Percentiles rank a stretch among this genome's conserved stretches.
These are phyloP conservation scores for Apostasia ramifera DNA, from an alignment of 106 monocot species.

Conservation along the genomic window DNA sequence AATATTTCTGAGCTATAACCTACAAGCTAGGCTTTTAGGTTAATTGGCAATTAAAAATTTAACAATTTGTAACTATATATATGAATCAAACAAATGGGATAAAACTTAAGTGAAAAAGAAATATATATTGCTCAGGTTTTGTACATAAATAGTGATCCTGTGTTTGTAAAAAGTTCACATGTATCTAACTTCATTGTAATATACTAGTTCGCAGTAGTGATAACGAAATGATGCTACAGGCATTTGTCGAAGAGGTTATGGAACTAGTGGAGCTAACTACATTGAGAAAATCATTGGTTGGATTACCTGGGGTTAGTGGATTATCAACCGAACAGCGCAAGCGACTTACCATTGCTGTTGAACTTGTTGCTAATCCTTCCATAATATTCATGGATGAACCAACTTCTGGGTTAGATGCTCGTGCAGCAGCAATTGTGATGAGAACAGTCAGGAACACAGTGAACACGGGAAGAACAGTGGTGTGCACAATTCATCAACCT, in stretches of 20 bases:
- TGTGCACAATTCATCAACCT: constrained; percentile 27
- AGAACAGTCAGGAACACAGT: constrained; percentile 26
- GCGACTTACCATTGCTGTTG: constrained; percentile 20
- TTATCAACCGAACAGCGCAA: constrained; percentile 23
- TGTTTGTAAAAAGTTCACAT: too few relatives aligned
- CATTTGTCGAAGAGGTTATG: constrained; percentile 26
- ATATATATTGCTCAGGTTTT: too few relatives aligned
- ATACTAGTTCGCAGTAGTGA: too few relatives aligned
- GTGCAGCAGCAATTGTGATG: constrained; percentile 23
- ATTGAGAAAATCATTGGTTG: constrained; percentile 14
- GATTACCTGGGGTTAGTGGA: constrained; percentile 21
- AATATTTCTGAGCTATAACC: too few relatives aligned
- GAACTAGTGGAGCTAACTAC: constrained; percentile 16
- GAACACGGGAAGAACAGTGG: constrained; percentile 20
- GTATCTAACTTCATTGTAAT: too few relatives aligned
- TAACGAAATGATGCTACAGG: constrained; percentile 3
- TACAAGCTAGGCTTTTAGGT: too few relatives aligned
- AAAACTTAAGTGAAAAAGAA: too few relatives aligned
- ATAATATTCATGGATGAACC: constrained; percentile 32
- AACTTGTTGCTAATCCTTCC: constrained; percentile 25
- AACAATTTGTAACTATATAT: too few relatives aligned
- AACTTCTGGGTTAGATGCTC: constrained; percentile 20
- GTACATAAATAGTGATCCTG: too few relatives aligned
- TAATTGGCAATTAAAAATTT: too few relatives aligned
- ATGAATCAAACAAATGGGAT: too few relatives aligned